Evolutionary conservation across 148 eudicot species (phyloP).

Genomic region (Pharnaceum exiguum): DNA sequence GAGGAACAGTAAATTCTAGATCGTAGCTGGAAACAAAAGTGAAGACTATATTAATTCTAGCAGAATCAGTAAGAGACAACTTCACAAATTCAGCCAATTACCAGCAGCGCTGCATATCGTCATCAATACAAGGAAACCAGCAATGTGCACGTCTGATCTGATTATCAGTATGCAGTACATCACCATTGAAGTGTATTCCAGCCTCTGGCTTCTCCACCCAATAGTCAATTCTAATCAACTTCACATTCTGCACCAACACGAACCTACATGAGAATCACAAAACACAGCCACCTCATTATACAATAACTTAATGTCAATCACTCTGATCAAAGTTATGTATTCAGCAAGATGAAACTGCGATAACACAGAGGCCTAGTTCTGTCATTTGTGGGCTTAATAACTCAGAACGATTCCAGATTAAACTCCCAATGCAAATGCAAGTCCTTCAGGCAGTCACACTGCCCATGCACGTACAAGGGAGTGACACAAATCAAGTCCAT

Average conservation of each 20-base stretch:
- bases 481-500: too few relatives aligned
- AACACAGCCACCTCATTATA: slow-evolving; percentile 37
- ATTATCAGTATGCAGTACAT: slow-evolving; percentile 79
- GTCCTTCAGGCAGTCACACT: too few relatives aligned
- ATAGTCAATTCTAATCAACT: slow-evolving; percentile 75
- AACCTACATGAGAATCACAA: slow-evolving; percentile 75
- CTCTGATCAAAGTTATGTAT: too few relatives aligned
- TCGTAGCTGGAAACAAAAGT: slow-evolving; percentile 61
- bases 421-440: too few relatives aligned
- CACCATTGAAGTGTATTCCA: slow-evolving; percentile 78
- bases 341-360: too few relatives aligned
- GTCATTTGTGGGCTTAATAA: too few relatives aligned
- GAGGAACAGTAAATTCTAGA: slow-evolving; percentile 89
- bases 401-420: too few relatives aligned
- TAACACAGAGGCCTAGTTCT: too few relatives aligned
- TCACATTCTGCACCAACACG: slow-evolving; percentile 91
- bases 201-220: slow-evolving; percentile 97
- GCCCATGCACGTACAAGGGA: too few relatives aligned
- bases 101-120: slow-evolving; percentile 86
- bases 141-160: slow-evolving; percentile 97
- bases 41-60: slow-evolving; percentile 5
- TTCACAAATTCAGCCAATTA: slow-evolving; percentile 24
- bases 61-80: slow-evolving; percentile 6
- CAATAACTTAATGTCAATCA: slow-evolving; percentile 10
- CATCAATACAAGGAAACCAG: slow-evolving; percentile 99